Conservation (phyloP, 2,329 filamentous ascomycete species). For the Tolypocladium ophioglossoides region DNA sequence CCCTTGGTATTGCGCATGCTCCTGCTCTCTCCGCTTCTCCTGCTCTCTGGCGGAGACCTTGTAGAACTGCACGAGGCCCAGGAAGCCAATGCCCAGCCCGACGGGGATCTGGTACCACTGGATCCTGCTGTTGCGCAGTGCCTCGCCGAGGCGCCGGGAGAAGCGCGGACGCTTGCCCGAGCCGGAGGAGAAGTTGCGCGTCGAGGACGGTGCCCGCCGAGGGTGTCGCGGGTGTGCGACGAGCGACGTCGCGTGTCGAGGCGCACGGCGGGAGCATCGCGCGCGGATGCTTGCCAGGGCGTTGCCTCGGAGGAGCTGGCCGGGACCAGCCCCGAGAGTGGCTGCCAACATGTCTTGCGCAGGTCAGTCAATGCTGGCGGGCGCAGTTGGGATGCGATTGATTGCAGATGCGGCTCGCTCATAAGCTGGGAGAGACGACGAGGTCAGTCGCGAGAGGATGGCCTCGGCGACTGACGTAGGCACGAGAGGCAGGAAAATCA, state of each 20-base stretch:
- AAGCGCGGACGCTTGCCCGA: constrained; percentile 37
- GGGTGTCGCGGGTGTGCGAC: constrained; percentile 11
- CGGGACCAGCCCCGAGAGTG: constrained; percentile 22
- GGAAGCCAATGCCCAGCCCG: constrained; percentile 72
- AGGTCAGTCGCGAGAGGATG: not conserved
- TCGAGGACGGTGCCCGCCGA: constrained; percentile 12
- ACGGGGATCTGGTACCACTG: constrained; percentile 90
- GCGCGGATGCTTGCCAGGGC: constrained; percentile 16
- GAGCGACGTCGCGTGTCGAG: constrained; percentile 5
- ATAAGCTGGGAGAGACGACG: not conserved
- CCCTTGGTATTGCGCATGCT: constrained; percentile 29
- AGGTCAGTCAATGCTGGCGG: not conserved
- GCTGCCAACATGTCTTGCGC: constrained; percentile 19
- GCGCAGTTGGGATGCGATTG: not conserved
- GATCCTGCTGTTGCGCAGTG: constrained; percentile 45
- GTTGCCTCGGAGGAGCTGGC: constrained; percentile 21
- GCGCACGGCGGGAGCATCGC: constrained; percentile 17
- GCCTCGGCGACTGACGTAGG: not conserved
- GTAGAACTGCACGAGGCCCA: constrained; percentile 77
- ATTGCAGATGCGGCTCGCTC: no score
- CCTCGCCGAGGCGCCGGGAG: constrained; percentile 39
- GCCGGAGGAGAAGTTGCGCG: constrained; percentile 21
- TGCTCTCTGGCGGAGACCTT: constrained; percentile 53
- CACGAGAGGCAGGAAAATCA: no score
- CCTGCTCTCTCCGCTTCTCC: constrained; percentile 35